A percentile compares a stretch with the other conserved stretches of the same genome.
Conservation (phyloP, 2,329 filamentous ascomycete species). For the Sordariomycetes sp. region DNA sequence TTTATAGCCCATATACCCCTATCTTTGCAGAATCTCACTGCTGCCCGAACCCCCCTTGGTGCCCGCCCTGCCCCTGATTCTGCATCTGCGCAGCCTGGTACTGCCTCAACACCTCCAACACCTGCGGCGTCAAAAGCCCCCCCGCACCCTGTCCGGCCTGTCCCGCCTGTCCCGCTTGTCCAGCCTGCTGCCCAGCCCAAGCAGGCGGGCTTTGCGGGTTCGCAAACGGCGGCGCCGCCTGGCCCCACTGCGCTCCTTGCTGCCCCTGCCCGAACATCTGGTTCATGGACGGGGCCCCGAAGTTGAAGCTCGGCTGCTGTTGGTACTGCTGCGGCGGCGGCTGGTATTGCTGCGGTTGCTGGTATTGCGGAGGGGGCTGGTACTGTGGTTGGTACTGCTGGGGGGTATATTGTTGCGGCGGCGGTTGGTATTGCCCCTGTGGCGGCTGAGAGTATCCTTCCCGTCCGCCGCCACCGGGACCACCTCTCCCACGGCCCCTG, state of each 20-base stretch:
- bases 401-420: slow-evolving; percentile 20
- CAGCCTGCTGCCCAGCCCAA: not conserved
- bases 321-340: slow-evolving; percentile 13
- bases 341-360: slow-evolving; percentile 10
- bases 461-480: slow-evolving; percentile 7
- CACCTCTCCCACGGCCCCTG: slow-evolving; percentile 19
- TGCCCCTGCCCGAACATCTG: not conserved
- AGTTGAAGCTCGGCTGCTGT: slow-evolving; percentile 23
- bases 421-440: slow-evolving; percentile 15
- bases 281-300: slow-evolving; percentile 19
- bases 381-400: slow-evolving; percentile 12
- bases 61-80: not conserved
- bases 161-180: not conserved
- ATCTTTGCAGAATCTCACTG: not conserved
- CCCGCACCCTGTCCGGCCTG: not conserved
- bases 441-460: slow-evolving; percentile 31
- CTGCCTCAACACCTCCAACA: not conserved
- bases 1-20: too few relatives aligned
- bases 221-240: not conserved
- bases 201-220: not conserved
- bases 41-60: not conserved
- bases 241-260: not conserved
- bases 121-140: not conserved
- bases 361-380: slow-evolving; percentile 12
- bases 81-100: not conserved